A percentile compares a stretch with the other conserved stretches of the same genome.
phyloP scores from a whole-genome alignment of 1,139 yeast species.

The Ogataea hybrid region DNA sequence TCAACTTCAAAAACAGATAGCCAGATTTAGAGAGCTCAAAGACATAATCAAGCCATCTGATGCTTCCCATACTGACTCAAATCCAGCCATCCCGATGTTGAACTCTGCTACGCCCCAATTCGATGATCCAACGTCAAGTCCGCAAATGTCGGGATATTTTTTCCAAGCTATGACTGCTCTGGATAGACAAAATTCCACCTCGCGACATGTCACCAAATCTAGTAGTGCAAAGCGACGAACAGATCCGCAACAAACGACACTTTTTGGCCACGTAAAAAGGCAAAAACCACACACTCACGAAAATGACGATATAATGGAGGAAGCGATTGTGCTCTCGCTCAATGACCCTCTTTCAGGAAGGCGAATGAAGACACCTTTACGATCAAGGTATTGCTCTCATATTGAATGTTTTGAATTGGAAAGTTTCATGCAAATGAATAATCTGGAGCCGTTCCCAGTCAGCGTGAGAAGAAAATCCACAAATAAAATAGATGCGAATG shows the following conservation, averaged over 20 bases:
- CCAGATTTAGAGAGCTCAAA: slow-evolving; percentile 7
- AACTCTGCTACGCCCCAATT: background rate
- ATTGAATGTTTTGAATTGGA: slow-evolving; percentile 32
- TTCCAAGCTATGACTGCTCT: background rate
- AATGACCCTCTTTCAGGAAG: slow-evolving; percentile 31
- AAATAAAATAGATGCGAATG: slow-evolving; percentile 16
- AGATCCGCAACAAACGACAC: background rate
- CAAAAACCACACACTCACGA: background rate
- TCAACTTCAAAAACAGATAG: slow-evolving; percentile 12
- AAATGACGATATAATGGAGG: slow-evolving; percentile 30
- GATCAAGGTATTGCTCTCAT: slow-evolving; percentile 31
- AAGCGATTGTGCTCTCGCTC: slow-evolving; percentile 26
- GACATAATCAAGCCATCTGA: slow-evolving; percentile 1
- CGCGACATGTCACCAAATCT: background rate
- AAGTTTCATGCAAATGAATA: slow-evolving; percentile 28
- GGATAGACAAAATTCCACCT: background rate
- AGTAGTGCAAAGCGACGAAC: background rate
- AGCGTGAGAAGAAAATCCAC: slow-evolving; percentile 19
- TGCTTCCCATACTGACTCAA: background rate
- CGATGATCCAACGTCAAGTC: background rate
- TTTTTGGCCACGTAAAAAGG: background rate
- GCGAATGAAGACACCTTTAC: slow-evolving; percentile 26
- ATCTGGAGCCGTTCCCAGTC: slow-evolving; percentile 27
- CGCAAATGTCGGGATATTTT: too few species aligned
- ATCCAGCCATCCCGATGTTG: too few species aligned